Evolutionary conservation across 2,329 filamentous ascomycete genomes (phyloP).

Genomic region (Penicillium sp.): DNA sequence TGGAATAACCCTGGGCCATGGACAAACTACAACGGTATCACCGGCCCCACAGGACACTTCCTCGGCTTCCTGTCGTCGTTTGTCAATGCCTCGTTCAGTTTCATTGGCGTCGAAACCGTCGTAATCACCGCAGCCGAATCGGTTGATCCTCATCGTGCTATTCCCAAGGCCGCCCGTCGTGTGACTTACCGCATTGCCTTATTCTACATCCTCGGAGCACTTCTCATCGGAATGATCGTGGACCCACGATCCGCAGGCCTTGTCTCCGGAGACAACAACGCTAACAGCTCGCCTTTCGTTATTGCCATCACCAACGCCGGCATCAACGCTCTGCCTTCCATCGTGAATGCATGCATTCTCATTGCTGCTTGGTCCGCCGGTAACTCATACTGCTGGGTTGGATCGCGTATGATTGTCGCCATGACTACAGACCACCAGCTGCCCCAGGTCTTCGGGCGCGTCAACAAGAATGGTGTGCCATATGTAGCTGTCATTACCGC

Average conservation of each 20-base stretch:
- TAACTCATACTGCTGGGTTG: conserved; percentile 49
- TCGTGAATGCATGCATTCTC: conserved; percentile 39
- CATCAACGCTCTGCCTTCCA: conserved; percentile 33
- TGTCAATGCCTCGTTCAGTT: conserved; percentile 43
- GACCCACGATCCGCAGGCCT: conserved; percentile 22
- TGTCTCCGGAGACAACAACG: conserved; percentile 27
- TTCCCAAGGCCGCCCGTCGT: conserved; percentile 43
- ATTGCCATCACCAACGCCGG: conserved; percentile 36
- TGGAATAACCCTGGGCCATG: conserved; percentile 36
- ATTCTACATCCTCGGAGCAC: conserved; percentile 37
- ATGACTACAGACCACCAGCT: conserved; percentile 60
- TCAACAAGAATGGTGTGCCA: conserved; percentile 53
- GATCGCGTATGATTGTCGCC: conserved; percentile 59
- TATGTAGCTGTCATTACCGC: conserved; percentile 59
- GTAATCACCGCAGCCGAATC: conserved; percentile 44
- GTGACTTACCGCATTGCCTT: conserved; percentile 41
- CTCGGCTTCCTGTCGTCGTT: conserved; percentile 39
- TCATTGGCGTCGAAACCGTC: conserved; percentile 43
- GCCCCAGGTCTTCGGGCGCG: conserved; percentile 56
- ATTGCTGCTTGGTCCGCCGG: conserved; percentile 42
- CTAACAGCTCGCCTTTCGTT: conserved; percentile 36
- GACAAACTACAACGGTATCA: conserved; percentile 32
- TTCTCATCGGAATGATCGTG: conserved; percentile 33
- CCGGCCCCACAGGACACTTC: conserved; percentile 36
- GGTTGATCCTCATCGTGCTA: conserved; percentile 38